These are phyloP conservation scores for Chalciporus pseudorubinellus DNA, from an alignment of 768 basidiomycete species.

Conservation along the genomic window DNA sequence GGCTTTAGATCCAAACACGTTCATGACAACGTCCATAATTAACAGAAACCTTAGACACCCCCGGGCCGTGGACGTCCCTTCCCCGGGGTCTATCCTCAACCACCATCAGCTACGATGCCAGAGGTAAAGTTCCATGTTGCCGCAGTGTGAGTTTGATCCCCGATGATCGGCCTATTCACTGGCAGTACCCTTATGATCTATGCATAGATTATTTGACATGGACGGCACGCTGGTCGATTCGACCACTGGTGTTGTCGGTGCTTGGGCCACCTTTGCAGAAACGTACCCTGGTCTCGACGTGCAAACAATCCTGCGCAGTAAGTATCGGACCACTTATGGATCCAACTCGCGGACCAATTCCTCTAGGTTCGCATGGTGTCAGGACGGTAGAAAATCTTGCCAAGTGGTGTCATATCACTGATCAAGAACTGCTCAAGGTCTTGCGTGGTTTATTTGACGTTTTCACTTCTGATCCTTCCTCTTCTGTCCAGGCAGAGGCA, in stretches of 20 bases:
- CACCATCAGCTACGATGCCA: conserved; percentile 28
- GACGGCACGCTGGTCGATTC: conserved; percentile 83
- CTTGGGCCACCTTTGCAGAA: conserved; percentile 76
- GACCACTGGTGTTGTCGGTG: conserved; percentile 76
- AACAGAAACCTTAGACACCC: not conserved
- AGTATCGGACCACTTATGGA: conserved; percentile 21
- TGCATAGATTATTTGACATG: conserved; percentile 82
- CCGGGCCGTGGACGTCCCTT: not conserved
- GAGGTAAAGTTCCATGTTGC: conserved; percentile 36
- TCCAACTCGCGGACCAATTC: not conserved
- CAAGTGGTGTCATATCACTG: conserved; percentile 65
- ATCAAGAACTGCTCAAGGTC: conserved; percentile 70
- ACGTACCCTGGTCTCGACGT: conserved; percentile 68
- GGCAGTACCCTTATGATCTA: not conserved
- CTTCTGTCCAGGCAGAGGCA: conserved; percentile 54
- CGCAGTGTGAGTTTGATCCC: conserved; percentile 36
- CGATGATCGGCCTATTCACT: not conserved
- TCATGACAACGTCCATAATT: too few species aligned
- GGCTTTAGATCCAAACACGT: too few species aligned
- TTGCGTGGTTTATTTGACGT: conserved; percentile 1
- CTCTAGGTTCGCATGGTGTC: conserved; percentile 73
- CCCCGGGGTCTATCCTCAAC: not conserved
- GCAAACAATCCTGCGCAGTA: conserved; percentile 59
- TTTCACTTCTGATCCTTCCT: conserved; percentile 3
- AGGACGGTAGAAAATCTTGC: conserved; percentile 80